Evolutionary conservation across 352 stramenopile genomes (phyloP).

Genomic region (Globisporangium cystogenes): DNA sequence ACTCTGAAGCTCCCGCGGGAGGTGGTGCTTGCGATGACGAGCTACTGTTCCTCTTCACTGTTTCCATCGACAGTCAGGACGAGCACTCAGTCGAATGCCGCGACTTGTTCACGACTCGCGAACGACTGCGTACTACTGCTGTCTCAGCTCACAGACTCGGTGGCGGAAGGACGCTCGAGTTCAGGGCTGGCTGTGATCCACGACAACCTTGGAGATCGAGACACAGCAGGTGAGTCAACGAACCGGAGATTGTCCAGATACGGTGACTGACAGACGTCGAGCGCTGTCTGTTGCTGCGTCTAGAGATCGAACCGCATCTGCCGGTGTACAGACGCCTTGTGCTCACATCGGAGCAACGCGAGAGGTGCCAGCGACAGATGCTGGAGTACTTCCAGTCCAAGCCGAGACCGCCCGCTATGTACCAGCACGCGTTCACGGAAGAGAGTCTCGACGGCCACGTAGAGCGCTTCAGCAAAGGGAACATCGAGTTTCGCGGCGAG

Average conservation of each 20-base stretch:
- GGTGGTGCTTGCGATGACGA: background rate
- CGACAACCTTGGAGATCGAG: background rate
- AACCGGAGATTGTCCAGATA: background rate
- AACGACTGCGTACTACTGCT: constrained; percentile 1
- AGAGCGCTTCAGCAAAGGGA: constrained; percentile 34
- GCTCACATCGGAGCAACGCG: constrained; percentile 13
- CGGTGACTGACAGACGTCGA: background rate
- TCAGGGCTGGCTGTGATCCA: background rate
- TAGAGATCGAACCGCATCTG: constrained; percentile 10
- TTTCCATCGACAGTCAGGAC: background rate
- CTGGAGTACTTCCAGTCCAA: constrained; percentile 28
- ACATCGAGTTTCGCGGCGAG: constrained; percentile 43
- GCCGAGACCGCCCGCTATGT: constrained; percentile 31
- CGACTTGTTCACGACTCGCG: background rate
- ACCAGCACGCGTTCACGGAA: constrained; percentile 37
- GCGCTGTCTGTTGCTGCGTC: too few species aligned
- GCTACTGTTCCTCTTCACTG: constrained; percentile 1
- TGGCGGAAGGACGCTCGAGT: too few species aligned
- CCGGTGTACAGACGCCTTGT: constrained; percentile 24
- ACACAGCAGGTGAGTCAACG: background rate
- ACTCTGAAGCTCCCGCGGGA: background rate
- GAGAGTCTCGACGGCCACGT: constrained; percentile 8
- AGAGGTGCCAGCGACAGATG: constrained; percentile 9
- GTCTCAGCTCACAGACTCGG: background rate
- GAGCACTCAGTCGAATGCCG: background rate